Percentiles rank a stretch among this genome's conserved stretches.
phyloP scores from a whole-genome alignment of 1,284 basidiomycete genomes.

The Tylopilus sp. region DNA sequence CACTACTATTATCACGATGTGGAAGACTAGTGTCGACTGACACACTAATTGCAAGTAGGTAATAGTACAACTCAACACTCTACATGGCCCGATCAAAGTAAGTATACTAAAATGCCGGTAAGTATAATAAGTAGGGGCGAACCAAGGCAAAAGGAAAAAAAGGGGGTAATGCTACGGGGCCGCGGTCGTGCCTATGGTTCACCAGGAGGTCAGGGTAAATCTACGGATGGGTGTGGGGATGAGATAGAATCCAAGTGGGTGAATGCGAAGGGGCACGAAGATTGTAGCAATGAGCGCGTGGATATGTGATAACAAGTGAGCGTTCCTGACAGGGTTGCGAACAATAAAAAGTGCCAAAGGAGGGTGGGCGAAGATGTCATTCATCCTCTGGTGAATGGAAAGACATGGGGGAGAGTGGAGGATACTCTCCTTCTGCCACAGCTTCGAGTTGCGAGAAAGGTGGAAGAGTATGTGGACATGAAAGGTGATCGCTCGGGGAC shows the following conservation, averaged over 20 bases:
- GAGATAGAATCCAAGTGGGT: constrained; percentile 18
- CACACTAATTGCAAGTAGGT: constrained; percentile 29
- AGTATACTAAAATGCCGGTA: constrained; percentile 34
- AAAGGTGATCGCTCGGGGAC: constrained; percentile 39
- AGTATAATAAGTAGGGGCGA: constrained; percentile 30
- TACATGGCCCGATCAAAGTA: constrained; percentile 30
- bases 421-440: constrained; percentile 68
- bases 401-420: constrained; percentile 67
- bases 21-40: constrained; percentile 11
- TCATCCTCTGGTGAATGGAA: constrained; percentile 54
- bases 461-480: constrained; percentile 53
- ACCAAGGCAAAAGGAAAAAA: constrained; percentile 12
- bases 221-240: constrained; percentile 2
- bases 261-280: constrained; percentile 13
- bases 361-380: constrained; percentile 23
- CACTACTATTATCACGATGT: constrained; percentile 8
- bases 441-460: constrained; percentile 76
- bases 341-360: constrained; percentile 28
- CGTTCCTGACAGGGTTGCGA: constrained; percentile 18
- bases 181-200: constrained; percentile 13
- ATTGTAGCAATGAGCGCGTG: constrained; percentile 31
- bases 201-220: constrained; percentile 14
- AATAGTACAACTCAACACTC: constrained; percentile 36
- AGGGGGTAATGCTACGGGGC: constrained; percentile 18
- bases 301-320: constrained; percentile 30